phyloP scores from a whole-genome alignment of 495 filamentous ascomycete genomes.

The Pyronema omphalodes region DNA sequence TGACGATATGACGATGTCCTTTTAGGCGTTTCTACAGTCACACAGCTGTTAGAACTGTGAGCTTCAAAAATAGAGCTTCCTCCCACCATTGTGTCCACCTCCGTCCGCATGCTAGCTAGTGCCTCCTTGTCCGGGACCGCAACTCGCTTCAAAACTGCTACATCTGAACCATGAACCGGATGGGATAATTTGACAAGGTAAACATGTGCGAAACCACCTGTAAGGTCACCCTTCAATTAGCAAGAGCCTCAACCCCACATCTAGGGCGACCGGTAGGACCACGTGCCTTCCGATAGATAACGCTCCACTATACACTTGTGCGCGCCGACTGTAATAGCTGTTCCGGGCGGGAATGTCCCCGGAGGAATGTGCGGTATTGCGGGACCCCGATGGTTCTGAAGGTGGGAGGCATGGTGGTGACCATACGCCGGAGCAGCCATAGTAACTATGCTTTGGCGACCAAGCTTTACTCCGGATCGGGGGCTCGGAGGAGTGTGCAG shows the following conservation, averaged over 20 bases:
- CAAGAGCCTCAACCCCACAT: constrained; percentile 3
- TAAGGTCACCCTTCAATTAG: not conserved
- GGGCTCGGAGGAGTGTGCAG: not conserved
- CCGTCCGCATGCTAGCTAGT: constrained; percentile 86
- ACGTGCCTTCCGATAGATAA: constrained; percentile 72
- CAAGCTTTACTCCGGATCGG: not conserved
- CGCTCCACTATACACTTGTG: constrained; percentile 93
- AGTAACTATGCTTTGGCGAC: constrained; percentile 2
- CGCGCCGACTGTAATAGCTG: constrained; percentile 83
- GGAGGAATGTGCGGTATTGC: constrained; percentile 42
- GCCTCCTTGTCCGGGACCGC: constrained; percentile 94
- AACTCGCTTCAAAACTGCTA: constrained; percentile 83
- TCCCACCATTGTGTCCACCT: constrained; percentile 82
- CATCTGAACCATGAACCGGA: constrained; percentile 60
- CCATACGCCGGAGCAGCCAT: constrained; percentile 24
- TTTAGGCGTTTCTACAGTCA: constrained; percentile 59
- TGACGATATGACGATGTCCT: constrained; percentile 89
- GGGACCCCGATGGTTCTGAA: constrained; percentile 18
- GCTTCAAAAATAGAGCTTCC: not conserved
- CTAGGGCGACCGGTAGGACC: not conserved
- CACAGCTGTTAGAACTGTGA: constrained; percentile 5
- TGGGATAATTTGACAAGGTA: constrained; percentile 79
- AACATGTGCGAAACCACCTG: constrained; percentile 85
- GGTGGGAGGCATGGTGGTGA: constrained; percentile 20
- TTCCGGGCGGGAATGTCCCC: constrained; percentile 81